phyloP scores from a whole-genome alignment of 2,329 filamentous ascomycete genomes.

The Ascochyta fabae region DNA sequence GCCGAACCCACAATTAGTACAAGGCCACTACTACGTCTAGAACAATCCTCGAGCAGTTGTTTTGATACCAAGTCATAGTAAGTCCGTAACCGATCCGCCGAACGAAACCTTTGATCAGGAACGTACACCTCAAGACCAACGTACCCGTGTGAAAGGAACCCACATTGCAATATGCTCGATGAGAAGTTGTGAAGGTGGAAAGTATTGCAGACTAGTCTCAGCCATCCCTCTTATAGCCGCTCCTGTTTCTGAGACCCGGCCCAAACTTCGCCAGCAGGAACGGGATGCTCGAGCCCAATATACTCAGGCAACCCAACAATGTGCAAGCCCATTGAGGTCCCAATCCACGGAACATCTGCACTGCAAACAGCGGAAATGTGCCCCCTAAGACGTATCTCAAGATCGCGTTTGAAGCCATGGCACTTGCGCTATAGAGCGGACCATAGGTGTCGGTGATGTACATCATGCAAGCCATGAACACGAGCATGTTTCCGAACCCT shows the following conservation, averaged over 20 bases:
- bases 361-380: slow-evolving; percentile 66
- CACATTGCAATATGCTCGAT: too few relatives aligned
- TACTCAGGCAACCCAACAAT: slow-evolving; percentile 16
- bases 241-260: slow-evolving; percentile 19
- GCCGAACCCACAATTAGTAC: too few relatives aligned
- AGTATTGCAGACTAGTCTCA: too few relatives aligned
- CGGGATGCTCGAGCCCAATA: slow-evolving; percentile 13
- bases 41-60: too few relatives aligned
- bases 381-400: slow-evolving; percentile 63
- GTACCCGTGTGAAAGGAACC: too few relatives aligned
- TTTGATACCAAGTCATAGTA: too few relatives aligned
- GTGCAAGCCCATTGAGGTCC: slow-evolving; percentile 20
- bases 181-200: too few relatives aligned
- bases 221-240: slow-evolving; percentile 14
- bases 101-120: too few relatives aligned
- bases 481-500: slow-evolving; percentile 33
- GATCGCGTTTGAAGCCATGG: slow-evolving; percentile 65
- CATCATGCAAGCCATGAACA: slow-evolving; percentile 44
- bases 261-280: slow-evolving; percentile 26
- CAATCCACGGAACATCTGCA: slow-evolving; percentile 51
- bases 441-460: slow-evolving; percentile 65
- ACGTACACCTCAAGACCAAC: too few relatives aligned
- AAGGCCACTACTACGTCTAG: too few relatives aligned
- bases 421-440: slow-evolving; percentile 64
- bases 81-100: too few relatives aligned